These are phyloP conservation scores for Zarea fungicola DNA, from an alignment of 2,329 filamentous ascomycete genomes.

Conservation along the genomic window DNA sequence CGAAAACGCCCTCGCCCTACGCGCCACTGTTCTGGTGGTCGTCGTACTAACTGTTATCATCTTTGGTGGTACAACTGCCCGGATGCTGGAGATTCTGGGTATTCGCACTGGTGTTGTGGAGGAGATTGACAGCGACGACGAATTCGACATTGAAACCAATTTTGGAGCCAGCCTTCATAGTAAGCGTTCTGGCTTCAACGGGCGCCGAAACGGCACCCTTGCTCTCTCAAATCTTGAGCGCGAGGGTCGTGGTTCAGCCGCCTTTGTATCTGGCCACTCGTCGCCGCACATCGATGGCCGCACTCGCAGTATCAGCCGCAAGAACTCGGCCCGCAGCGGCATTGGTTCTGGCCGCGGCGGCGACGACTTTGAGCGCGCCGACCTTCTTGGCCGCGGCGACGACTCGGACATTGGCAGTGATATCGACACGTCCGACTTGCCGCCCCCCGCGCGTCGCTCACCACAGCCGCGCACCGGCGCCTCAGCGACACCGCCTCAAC, in stretches of 20 bases:
- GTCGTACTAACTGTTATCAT: conserved; percentile 98
- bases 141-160: conserved; percentile 83
- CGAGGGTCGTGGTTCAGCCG: conserved; percentile 29
- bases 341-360: conserved; percentile 19
- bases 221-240: conserved; percentile 48
- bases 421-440: conserved; percentile 62
- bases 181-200: conserved; percentile 74
- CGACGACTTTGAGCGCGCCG: conserved; percentile 50
- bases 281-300: conserved; percentile 41
- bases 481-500: conserved; percentile 20
- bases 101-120: conserved; percentile 95
- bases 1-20: conserved; percentile 73
- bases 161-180: conserved; percentile 69
- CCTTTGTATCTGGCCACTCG: conserved; percentile 50
- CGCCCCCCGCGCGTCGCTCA: conserved; percentile 50
- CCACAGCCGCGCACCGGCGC: conserved; percentile 25
- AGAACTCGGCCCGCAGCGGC: conserved; percentile 34
- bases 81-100: conserved; percentile 96
- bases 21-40: conserved; percentile 93
- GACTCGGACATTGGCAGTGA: conserved; percentile 59
- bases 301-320: conserved; percentile 47
- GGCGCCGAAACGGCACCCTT: conserved; percentile 59
- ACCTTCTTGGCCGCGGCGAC: conserved; percentile 48
- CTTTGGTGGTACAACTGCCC: conserved; percentile 92
- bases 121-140: conserved; percentile 94